Evolutionary conservation across 345 rosid species (phyloP).

Genomic region (Hibiscus trionum): DNA sequence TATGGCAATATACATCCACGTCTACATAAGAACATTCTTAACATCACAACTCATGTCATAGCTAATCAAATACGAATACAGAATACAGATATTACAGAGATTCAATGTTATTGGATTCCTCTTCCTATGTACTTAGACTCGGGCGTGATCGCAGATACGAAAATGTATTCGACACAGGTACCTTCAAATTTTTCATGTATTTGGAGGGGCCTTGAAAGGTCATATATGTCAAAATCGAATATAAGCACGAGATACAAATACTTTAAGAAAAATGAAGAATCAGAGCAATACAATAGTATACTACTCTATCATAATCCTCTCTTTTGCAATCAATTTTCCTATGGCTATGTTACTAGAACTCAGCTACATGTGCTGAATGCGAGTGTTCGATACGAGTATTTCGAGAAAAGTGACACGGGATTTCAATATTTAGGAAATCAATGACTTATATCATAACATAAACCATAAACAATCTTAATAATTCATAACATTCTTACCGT

Average conservation of each 20-base stretch:
- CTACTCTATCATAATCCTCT: background rate
- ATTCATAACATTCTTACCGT: conserved; percentile 27
- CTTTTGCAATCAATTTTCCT: background rate
- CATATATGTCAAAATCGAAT: background rate
- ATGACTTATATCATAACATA: too few relatives aligned
- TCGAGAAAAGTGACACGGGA: background rate
- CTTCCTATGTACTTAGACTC: background rate
- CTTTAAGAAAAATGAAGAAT: background rate
- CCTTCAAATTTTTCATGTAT: background rate
- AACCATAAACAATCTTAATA: too few relatives aligned
- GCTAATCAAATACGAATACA: background rate
- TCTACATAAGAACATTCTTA: conserved; percentile 23
- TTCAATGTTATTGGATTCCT: background rate
- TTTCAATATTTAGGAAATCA: too few relatives aligned
- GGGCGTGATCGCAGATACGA: background rate
- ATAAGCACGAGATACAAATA: background rate
- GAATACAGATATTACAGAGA: background rate
- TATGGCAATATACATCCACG: conserved; percentile 52
- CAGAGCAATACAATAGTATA: background rate
- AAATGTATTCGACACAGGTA: background rate
- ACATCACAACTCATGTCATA: background rate
- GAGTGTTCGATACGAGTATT: background rate
- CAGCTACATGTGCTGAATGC: background rate
- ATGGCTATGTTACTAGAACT: background rate
- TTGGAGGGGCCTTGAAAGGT: background rate